Base-by-base conservation (phyloP, 202 grass and related monocot genomes). In the Schoenoplectus tabernaemontani region DNA sequence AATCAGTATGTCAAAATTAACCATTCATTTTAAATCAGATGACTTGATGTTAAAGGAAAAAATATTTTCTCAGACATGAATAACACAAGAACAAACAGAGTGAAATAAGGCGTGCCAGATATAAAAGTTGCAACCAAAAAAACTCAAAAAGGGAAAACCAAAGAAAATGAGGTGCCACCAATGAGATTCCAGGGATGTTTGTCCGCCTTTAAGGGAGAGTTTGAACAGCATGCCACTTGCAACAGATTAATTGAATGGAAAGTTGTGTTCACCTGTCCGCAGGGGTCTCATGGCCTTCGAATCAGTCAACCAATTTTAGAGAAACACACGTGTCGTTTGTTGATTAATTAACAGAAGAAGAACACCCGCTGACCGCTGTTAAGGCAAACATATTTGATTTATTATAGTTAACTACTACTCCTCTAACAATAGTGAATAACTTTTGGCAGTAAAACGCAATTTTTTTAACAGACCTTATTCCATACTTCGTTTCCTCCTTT, bases 361-460 rank as follows among this genome's bases (percentile, higher is more conserved):
- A 61, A 61, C 24, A 61, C 9, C 26, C 4, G 54, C 11, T 62
- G 59, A 67, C 64, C 2, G 37, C 37, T 12, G 7, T 68, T 24
- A 24, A 69, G 38, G 64, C 64, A 69, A 44, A 69, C 37, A 43
- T 69, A 16, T 37, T 65, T 65, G 62, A 33, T 65, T 65, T 65
- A 19, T 65, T 65, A 15, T 53, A 53, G 26, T 65, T 65, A 37
- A 59, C 20, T 59, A 20, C 24, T 24, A n/a, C 19, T 59, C 1
- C 46, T 50, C 57, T 24, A 59, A 54, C 19, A 54, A n/a, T 54
- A 54, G 50, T 54, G 4, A 54, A 54, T 5, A n/a, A 5, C 0
- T 59, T 9, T 9, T 59, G 10, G n/a, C 8, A 26, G 57, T 59
- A 59, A 24, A 59, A 9, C 22, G 7, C 57, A 58, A 58, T 9